Evolutionary conservation across 2,329 filamentous ascomycete species (phyloP).

Genomic region (Proliferodiscus dingleyae): DNA sequence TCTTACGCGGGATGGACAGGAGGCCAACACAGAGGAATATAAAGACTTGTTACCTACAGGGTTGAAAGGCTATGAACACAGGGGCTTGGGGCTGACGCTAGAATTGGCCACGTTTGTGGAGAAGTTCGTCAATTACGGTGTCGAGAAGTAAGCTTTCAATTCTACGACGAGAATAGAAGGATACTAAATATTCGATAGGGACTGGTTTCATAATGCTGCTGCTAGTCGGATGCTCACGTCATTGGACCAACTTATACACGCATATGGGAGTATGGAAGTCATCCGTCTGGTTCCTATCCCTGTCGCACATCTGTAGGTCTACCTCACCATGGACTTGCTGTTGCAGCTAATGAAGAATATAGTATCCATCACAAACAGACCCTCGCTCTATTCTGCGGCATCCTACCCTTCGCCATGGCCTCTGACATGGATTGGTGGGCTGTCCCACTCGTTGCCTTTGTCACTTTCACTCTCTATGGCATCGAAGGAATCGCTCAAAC

Average conservation of each 20-base stretch:
- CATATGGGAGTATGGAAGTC: slow-evolving; percentile 60
- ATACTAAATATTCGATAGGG: slow-evolving; percentile 28
- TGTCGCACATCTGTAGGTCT: slow-evolving; percentile 48
- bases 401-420: slow-evolving; percentile 60
- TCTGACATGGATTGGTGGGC: slow-evolving; percentile 60
- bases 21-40: slow-evolving; percentile 41
- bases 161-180: neutral
- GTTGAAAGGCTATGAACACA: slow-evolving; percentile 49
- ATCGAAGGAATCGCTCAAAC: slow-evolving; percentile 50
- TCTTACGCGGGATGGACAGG: slow-evolving; percentile 29
- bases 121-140: slow-evolving; percentile 51
- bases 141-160: slow-evolving; percentile 34
- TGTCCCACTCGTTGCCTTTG: slow-evolving; percentile 52
- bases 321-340: slow-evolving; percentile 22
- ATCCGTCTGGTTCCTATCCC: slow-evolving; percentile 61
- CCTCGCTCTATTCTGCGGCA: slow-evolving; percentile 53
- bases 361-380: slow-evolving; percentile 62
- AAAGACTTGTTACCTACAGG: slow-evolving; percentile 44
- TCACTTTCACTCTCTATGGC: slow-evolving; percentile 60
- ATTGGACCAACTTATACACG: slow-evolving; percentile 50
- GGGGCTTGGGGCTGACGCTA: slow-evolving; percentile 54
- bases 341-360: neutral
- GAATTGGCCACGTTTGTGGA: slow-evolving; percentile 57
- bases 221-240: slow-evolving; percentile 54
- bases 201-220: slow-evolving; percentile 56